Conservation (phyloP, 73 alveolate genomes). For the Breviolum minutum region DNA sequence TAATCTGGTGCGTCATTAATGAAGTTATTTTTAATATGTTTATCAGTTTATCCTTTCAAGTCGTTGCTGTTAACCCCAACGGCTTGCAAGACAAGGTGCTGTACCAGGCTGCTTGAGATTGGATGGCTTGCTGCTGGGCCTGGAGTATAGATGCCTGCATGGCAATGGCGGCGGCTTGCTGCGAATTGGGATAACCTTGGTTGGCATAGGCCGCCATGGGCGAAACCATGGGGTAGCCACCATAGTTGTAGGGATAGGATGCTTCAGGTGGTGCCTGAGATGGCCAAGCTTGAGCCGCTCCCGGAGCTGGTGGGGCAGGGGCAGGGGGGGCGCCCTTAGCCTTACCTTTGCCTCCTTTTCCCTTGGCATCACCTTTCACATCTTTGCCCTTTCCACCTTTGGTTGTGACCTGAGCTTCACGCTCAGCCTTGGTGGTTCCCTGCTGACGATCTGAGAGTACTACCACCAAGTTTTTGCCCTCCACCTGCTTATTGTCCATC, state of each 20-base stretch:
- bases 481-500: constrained; percentile 79
- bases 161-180: constrained; percentile 46
- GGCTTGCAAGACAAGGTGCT: neutral
- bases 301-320: constrained; percentile 34
- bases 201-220: constrained; percentile 81
- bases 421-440: constrained; percentile 68
- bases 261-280: constrained; percentile 14
- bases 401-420: constrained; percentile 34
- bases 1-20: too few relatives aligned
- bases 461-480: constrained; percentile 54
- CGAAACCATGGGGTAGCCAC: constrained; percentile 59
- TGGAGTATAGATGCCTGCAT: constrained; percentile 36
- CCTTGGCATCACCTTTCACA: constrained; percentile 45
- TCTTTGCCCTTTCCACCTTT: constrained; percentile 6
- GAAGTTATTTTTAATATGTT: too few relatives aligned
- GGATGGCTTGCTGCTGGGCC: constrained; percentile 56
- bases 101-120: constrained; percentile 37
- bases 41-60: too few relatives aligned
- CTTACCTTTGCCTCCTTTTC: constrained; percentile 26
- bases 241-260: constrained; percentile 42
- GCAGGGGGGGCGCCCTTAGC: neutral
- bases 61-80: neutral
- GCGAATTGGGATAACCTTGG: constrained; percentile 66
- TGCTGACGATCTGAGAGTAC: constrained; percentile 73
- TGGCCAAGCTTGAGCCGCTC: constrained; percentile 34